These are phyloP conservation scores for Chaetomium fimeti DNA, from an alignment of 495 filamentous ascomycete species.

Conservation along the genomic window DNA sequence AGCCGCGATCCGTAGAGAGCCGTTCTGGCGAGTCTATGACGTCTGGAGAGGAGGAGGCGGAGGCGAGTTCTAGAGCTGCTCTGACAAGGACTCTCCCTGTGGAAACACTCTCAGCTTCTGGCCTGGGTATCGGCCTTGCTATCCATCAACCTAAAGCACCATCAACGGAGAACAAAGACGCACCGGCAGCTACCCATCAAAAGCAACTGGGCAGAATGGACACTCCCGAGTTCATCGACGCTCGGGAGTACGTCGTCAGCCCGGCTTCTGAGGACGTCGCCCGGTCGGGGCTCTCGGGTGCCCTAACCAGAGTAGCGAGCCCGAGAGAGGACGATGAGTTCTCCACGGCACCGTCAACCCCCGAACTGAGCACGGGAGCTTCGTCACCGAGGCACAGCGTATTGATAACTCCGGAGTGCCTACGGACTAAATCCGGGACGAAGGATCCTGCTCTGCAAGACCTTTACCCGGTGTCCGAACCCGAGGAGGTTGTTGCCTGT, in stretches of 20 bases:
- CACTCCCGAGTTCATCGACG: conserved; percentile 30
- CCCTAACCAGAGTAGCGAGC: conserved; percentile 7
- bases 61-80: conserved; percentile 1
- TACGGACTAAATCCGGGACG: conserved; percentile 23
- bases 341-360: conserved; percentile 42
- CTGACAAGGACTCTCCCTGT: conserved; percentile 8
- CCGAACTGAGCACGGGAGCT: conserved; percentile 37
- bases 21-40: conserved; percentile 3
- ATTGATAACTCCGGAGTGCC: conserved; percentile 30
- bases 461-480: conserved; percentile 19
- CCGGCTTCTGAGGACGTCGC: conserved; percentile 15
- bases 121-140: not conserved
- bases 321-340: conserved; percentile 29
- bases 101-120: not conserved
- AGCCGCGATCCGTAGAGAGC: not conserved
- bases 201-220: conserved; percentile 27
- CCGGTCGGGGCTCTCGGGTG: conserved; percentile 17
- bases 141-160: not conserved
- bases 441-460: conserved; percentile 20
- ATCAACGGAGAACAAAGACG: conserved; percentile 8
- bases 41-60: conserved; percentile 2
- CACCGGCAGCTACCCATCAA: not conserved
- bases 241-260: conserved; percentile 24
- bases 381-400: conserved; percentile 42
- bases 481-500: conserved; percentile 27